A percentile compares a stretch with the other conserved stretches of the same genome.
Conservation (phyloP, 1,284 basidiomycete species). For the Abortiporus biennis region DNA sequence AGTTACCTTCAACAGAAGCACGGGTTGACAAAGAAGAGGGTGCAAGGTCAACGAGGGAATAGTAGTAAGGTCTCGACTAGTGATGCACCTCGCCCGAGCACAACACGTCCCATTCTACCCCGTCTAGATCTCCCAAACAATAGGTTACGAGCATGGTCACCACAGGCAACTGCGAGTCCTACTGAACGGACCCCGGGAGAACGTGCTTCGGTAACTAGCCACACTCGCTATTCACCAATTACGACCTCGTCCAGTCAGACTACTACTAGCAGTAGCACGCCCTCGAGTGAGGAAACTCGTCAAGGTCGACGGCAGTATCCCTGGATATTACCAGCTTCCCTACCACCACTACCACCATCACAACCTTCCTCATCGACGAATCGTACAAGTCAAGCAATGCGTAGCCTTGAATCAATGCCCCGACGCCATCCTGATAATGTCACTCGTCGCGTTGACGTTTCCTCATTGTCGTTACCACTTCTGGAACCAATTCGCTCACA, state of each 20-base stretch:
- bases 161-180: constrained; percentile 1
- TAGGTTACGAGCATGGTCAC: not conserved
- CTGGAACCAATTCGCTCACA: too few relatives aligned
- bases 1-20: constrained; percentile 27
- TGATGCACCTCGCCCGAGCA: constrained; percentile 16
- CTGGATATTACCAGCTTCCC: constrained; percentile 19
- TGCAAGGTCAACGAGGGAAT: constrained; percentile 14
- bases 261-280: too few relatives aligned
- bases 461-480: too few relatives aligned
- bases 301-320: constrained; percentile 15
- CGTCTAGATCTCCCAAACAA: constrained; percentile 20
- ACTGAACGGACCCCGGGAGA: not conserved
- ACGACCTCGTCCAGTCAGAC: not conserved
- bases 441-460: not conserved
- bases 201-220: not conserved
- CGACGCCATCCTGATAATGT: constrained; percentile 20
- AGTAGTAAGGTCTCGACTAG: constrained; percentile 14
- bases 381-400: constrained; percentile 19
- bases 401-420: constrained; percentile 20
- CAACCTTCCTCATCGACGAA: constrained; percentile 11
- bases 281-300: constrained; percentile 7
- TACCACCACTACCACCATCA: constrained; percentile 9
- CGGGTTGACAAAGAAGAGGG: constrained; percentile 26
- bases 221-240: not conserved
- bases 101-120: constrained; percentile 23